A percentile compares a stretch with the other conserved stretches of the same genome.
phyloP scores from a whole-genome alignment of 2,329 filamentous ascomycete species.

The Aspergillus flavus region DNA sequence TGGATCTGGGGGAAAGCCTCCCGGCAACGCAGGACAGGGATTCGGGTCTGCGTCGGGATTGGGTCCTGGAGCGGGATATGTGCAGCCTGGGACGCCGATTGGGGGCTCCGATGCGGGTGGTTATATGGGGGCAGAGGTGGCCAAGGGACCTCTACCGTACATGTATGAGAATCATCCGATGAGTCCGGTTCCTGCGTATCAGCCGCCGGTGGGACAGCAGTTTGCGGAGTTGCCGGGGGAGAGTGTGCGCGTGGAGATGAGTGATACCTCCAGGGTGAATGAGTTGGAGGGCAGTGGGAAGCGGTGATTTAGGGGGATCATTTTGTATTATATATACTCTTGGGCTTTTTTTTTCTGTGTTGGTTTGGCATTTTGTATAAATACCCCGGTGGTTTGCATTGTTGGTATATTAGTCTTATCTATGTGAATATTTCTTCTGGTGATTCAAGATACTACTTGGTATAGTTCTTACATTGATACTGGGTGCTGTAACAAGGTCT shows the following conservation, averaged over 20 bases:
- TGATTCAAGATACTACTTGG: too few species aligned
- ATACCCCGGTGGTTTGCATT: background rate
- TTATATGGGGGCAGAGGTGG: background rate
- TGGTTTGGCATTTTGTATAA: background rate
- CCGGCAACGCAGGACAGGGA: background rate
- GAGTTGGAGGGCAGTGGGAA: conserved; percentile 15
- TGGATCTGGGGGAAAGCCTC: background rate
- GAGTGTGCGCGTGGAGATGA: conserved; percentile 14
- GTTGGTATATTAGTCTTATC: background rate
- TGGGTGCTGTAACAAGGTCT: background rate
- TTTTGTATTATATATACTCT: background rate
- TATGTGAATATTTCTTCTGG: background rate
- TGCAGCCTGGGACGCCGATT: background rate
- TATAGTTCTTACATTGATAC: too few species aligned
- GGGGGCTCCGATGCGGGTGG: background rate
- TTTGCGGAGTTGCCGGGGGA: conserved; percentile 13
- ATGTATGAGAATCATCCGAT: background rate
- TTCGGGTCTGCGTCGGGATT: background rate
- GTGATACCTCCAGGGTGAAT: conserved; percentile 13
- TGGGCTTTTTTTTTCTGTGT: background rate
- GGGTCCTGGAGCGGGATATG: background rate
- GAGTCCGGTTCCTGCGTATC: background rate
- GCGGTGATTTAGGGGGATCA: background rate
- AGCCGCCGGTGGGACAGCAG: background rate
- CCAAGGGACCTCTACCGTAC: background rate